phyloP scores from a whole-genome alignment of 2,329 filamentous ascomycete genomes.

The Didymella lethalis region DNA sequence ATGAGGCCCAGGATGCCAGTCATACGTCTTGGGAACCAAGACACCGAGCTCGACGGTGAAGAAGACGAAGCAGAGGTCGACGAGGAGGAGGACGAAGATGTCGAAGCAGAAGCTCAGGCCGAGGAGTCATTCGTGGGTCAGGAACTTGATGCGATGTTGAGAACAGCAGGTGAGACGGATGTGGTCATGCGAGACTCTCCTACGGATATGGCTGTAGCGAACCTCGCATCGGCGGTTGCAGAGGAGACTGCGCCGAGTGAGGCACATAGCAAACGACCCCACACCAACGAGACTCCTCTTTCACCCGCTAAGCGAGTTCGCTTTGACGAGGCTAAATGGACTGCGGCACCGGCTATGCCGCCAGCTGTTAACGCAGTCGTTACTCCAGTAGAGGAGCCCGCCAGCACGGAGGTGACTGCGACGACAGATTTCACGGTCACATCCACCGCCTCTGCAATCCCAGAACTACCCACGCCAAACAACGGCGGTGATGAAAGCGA shows the following conservation, averaged over 20 bases:
- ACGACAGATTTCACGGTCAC: slow-evolving; percentile 31
- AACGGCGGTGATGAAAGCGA: slow-evolving; percentile 26
- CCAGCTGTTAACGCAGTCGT: slow-evolving; percentile 9
- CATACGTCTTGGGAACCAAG: slow-evolving; percentile 41
- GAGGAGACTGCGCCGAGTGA: slow-evolving; percentile 9
- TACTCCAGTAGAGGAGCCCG: not conserved
- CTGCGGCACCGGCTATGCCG: slow-evolving; percentile 9
- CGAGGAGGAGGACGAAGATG: slow-evolving; percentile 29
- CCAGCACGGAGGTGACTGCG: slow-evolving; percentile 12
- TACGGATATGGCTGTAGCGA: slow-evolving; percentile 22
- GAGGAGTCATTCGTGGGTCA: slow-evolving; percentile 59
- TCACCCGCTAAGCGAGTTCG: slow-evolving; percentile 45
- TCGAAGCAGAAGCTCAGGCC: slow-evolving; percentile 54
- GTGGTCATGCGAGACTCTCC: slow-evolving; percentile 25
- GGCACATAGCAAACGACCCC: slow-evolving; percentile 35
- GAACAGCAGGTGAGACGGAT: slow-evolving; percentile 27
- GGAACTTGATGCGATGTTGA: slow-evolving; percentile 37
- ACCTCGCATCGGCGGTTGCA: not conserved
- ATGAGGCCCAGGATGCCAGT: slow-evolving; percentile 61
- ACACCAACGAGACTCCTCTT: slow-evolving; percentile 27
- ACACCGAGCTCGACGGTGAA: slow-evolving; percentile 34
- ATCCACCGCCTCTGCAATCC: slow-evolving; percentile 26
- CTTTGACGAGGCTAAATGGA: slow-evolving; percentile 24
- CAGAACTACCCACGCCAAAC: slow-evolving; percentile 28
- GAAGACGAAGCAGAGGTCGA: slow-evolving; percentile 34